Conservation (phyloP, 2,329 filamentous ascomycete genomes). For the Monosporascus sp. region DNA sequence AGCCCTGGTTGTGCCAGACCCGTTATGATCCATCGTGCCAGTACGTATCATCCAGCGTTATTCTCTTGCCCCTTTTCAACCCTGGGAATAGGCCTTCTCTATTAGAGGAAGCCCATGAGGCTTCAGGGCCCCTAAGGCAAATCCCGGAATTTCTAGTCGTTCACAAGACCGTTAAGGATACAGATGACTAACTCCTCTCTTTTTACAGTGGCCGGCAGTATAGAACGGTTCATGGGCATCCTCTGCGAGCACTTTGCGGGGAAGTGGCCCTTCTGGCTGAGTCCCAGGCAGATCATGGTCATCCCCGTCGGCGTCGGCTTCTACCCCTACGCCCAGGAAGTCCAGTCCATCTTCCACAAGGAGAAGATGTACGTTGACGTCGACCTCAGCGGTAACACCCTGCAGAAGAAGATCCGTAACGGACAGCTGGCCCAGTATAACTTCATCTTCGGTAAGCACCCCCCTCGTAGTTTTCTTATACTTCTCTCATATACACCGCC, state of each 20-base stretch:
- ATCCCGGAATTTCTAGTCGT: too few relatives aligned
- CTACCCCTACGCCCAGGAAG: slow-evolving; percentile 69
- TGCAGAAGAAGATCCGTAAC: slow-evolving; percentile 85
- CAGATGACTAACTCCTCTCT: not conserved
- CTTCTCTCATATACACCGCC: not conserved
- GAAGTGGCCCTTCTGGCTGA: slow-evolving; percentile 88
- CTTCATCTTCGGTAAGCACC: slow-evolving; percentile 67
- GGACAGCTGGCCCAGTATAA: slow-evolving; percentile 79
- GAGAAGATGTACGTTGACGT: slow-evolving; percentile 66
- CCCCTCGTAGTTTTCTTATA: not conserved
- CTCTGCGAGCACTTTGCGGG: slow-evolving; percentile 79
- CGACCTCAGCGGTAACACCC: slow-evolving; percentile 69
- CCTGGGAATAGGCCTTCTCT: too few relatives aligned
- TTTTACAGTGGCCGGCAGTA: slow-evolving; percentile 54
- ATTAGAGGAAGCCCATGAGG: too few relatives aligned
- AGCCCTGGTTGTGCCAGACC: slow-evolving; percentile 69
- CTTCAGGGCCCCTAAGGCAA: too few relatives aligned
- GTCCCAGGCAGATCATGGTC: slow-evolving; percentile 74
- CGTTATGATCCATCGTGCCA: slow-evolving; percentile 82
- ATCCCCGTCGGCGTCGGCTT: slow-evolving; percentile 70
- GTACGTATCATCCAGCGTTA: not conserved
- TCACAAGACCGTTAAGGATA: too few relatives aligned
- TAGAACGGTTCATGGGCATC: slow-evolving; percentile 63
- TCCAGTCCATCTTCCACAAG: slow-evolving; percentile 61
- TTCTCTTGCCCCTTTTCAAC: too few relatives aligned